Evolutionary conservation across 2,329 filamentous ascomycete species (phyloP), one percentile per base, ranked within the genome.

Genomic region (Colletotrichum lupini): DNA sequence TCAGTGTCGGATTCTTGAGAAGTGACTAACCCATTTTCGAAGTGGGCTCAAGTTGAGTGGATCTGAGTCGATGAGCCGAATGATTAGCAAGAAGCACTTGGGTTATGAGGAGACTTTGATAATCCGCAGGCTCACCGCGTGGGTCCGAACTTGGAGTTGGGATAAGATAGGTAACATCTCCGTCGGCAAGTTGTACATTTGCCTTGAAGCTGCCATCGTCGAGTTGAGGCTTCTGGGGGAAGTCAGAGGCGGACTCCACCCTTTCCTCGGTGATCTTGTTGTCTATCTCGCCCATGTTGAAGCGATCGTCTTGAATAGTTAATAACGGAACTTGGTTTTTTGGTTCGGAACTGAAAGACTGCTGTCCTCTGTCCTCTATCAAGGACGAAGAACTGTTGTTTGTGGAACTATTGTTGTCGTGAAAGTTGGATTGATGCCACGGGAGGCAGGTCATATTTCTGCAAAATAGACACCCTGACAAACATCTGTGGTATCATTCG

Each of bases 101-200:
- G n/a, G 14, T 3, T 1, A 8, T 9, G 6, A 53, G 1, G 28
- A 4, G 3, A 8, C 12, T 12, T 19, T 5, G 6, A 28, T 1
- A 4, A 8, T 3, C 14, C n/a, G 2, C 11, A 32, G 2, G 30
- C 67, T 61, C 63, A 78, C 76, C 77, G 26, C 74, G 78, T 4
- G 81, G 81, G 74, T 82, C 81, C 11, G 78, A 76, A 7, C 80
- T 82, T 2, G 81, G 80, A 9, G 79, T 78, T 1, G 81, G 80
- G 30, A 82, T 81, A 68, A 70, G 67, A 12, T 81, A 82, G 28
- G 82, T 76, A 56, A 80, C 77, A 53, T 74, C 73, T n/a, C 79
- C 81, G 11, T 79, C 79, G 1, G 80, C 81, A 49, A 82, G 74
- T 52, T 76, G 74, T n/a, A 78, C 74, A 6, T 74, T 76, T 14